These are phyloP conservation scores for Clitopilus hobsonii DNA, from an alignment of 768 basidiomycete genomes.

Conservation along the genomic window DNA sequence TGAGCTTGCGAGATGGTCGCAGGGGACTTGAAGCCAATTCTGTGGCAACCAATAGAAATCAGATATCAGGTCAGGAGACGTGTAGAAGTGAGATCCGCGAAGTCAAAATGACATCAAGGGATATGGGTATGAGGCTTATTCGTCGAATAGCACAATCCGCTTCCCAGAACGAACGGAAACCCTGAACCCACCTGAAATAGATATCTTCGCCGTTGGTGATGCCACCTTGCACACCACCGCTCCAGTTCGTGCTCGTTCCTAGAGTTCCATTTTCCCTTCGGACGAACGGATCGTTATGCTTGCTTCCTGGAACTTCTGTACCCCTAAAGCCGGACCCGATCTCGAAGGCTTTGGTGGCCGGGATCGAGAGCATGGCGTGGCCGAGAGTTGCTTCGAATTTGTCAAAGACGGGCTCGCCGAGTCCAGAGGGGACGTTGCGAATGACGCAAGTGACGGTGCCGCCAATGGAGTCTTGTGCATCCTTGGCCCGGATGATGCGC, in stretches of 20 bases:
- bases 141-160: not conserved
- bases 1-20: conserved; percentile 96
- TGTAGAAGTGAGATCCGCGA: not conserved
- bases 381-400: conserved; percentile 95
- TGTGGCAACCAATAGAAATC: conserved; percentile 21
- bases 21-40: conserved; percentile 96
- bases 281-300: conserved; percentile 90
- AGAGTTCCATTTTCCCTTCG: conserved; percentile 60
- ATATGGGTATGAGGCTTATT: not conserved
- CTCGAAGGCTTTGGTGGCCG: conserved; percentile 97
- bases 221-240: conserved; percentile 95
- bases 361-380: conserved; percentile 98
- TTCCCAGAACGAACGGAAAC: conserved; percentile 4
- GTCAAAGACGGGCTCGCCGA: conserved; percentile 98
- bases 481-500: conserved; percentile 94
- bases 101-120: not conserved
- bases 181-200: conserved; percentile 78
- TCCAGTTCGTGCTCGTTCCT: conserved; percentile 90
- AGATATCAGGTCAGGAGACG: not conserved
- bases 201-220: conserved; percentile 97
- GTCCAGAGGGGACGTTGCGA: conserved; percentile 81
- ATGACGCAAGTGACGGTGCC: conserved; percentile 98
- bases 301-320: conserved; percentile 87
- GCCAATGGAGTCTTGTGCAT: conserved; percentile 89
- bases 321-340: conserved; percentile 96